These are phyloP conservation scores for Cubamyces sp. DNA, from an alignment of 768 basidiomycete genomes.

Conservation along the genomic window DNA sequence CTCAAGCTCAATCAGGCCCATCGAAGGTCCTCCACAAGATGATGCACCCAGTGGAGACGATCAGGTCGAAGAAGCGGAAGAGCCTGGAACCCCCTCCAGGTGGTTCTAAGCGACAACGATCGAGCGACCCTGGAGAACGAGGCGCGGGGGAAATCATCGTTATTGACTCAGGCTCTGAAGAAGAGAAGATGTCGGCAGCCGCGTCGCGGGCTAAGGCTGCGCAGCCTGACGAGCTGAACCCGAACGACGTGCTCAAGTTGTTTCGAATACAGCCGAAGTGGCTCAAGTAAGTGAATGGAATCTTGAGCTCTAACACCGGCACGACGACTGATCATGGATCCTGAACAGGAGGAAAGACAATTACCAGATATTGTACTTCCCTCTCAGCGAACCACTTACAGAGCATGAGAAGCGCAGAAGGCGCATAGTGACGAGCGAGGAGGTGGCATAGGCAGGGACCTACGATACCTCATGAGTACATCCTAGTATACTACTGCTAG, in stretches of 20 bases:
- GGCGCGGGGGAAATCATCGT: conserved; percentile 28
- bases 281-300: conserved; percentile 46
- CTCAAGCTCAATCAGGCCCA: background rate
- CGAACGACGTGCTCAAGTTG: conserved; percentile 43
- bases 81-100: conserved; percentile 1
- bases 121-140: background rate
- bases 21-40: conserved; percentile 18
- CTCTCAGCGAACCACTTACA: conserved; percentile 65
- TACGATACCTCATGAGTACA: background rate
- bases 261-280: conserved; percentile 52
- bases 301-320: background rate
- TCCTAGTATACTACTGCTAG: too few species aligned
- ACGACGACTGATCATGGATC: conserved; percentile 11
- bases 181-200: background rate
- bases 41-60: conserved; percentile 23
- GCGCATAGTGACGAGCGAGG: conserved; percentile 58
- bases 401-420: conserved; percentile 51
- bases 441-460: conserved; percentile 26
- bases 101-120: conserved; percentile 11
- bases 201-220: background rate
- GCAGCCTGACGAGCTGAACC: conserved; percentile 31
- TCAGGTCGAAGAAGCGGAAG: conserved; percentile 30
- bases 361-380: conserved; percentile 86
- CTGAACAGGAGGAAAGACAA: conserved; percentile 38
- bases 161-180: conserved; percentile 36